Evolutionary conservation across 192 early-diverging fungal genomes (phyloP).

Genomic region (Backusella tarrabulga): DNA sequence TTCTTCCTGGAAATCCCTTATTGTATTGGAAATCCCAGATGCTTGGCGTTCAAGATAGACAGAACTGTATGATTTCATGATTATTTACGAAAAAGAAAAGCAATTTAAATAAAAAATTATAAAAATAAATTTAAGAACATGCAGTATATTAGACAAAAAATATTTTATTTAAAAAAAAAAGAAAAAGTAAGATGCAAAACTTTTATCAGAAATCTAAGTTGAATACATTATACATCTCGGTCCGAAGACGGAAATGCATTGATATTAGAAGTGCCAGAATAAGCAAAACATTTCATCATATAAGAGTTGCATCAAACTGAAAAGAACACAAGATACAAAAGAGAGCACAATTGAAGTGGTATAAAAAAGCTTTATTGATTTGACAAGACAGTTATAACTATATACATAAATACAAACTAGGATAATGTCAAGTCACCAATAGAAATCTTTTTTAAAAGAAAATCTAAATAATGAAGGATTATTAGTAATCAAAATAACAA

Average conservation of each 20-base stretch:
- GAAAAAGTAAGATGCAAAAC: not conserved
- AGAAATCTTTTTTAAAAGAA: constrained; percentile 6
- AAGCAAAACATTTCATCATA: constrained; percentile 6
- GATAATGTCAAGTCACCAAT: constrained; percentile 1
- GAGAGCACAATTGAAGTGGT: not conserved
- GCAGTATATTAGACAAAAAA: not conserved
- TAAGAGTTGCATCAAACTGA: not conserved
- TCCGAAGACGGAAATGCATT: constrained; percentile 17
- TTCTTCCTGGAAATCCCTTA: not conserved
- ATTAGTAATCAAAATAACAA: not conserved
- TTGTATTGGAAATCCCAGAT: not conserved
- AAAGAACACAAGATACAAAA: constrained; percentile 2
- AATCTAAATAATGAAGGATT: not conserved
- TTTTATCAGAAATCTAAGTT: constrained; percentile 18
- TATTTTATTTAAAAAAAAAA: not conserved
- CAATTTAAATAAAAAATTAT: not conserved
- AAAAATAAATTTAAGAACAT: not conserved
- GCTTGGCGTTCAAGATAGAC: not conserved
- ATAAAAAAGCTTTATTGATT: constrained; percentile 11
- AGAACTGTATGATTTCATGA: not conserved
- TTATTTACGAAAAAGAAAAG: not conserved
- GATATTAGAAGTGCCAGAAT: constrained; percentile 29
- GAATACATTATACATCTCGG: constrained; percentile 27
- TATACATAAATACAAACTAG: not conserved
- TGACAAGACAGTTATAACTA: not conserved